phyloP scores from a whole-genome alignment of 352 stramenopile species.

The Pythium dissotocum region DNA sequence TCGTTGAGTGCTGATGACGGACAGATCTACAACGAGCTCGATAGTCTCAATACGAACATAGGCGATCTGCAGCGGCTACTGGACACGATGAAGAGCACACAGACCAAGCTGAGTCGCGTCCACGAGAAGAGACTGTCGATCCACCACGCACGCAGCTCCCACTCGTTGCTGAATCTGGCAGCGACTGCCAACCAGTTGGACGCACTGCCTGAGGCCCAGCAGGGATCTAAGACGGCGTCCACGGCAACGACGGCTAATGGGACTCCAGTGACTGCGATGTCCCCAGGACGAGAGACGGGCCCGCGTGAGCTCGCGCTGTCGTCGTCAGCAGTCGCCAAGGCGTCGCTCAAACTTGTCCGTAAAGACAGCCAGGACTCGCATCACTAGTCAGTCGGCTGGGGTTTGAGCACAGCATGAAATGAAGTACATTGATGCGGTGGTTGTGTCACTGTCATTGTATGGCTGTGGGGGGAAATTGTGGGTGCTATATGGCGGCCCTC shows the following conservation, averaged over 20 bases:
- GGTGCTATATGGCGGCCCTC: neutral
- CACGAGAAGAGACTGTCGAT: slow-evolving; percentile 45
- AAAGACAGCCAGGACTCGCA: neutral
- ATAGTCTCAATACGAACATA: slow-evolving; percentile 47
- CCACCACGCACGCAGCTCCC: slow-evolving; percentile 36
- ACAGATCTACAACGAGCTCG: slow-evolving; percentile 47
- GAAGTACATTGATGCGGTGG: too few species aligned
- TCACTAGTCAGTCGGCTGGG: neutral
- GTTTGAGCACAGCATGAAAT: too few species aligned
- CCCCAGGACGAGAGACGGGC: neutral
- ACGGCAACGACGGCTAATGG: neutral
- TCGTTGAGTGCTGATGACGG: slow-evolving; percentile 50
- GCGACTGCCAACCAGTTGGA: neutral
- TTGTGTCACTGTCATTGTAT: too few species aligned
- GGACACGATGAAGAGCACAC: slow-evolving; percentile 37
- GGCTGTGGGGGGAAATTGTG: neutral
- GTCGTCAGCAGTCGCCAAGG: neutral
- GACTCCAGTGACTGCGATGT: neutral
- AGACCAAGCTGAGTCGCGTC: slow-evolving; percentile 41
- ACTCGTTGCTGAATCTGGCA: slow-evolving; percentile 17
- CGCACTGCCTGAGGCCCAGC: neutral
- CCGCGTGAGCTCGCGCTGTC: slow-evolving; percentile 14
- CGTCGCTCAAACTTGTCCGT: slow-evolving; percentile 6
- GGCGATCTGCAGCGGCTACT: slow-evolving; percentile 46
- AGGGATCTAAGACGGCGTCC: neutral